Evolutionary conservation across 2,329 filamentous ascomycete species (phyloP), one percentile per base, ranked within the genome.

Genomic region (Aureobasidium pullulans): DNA sequence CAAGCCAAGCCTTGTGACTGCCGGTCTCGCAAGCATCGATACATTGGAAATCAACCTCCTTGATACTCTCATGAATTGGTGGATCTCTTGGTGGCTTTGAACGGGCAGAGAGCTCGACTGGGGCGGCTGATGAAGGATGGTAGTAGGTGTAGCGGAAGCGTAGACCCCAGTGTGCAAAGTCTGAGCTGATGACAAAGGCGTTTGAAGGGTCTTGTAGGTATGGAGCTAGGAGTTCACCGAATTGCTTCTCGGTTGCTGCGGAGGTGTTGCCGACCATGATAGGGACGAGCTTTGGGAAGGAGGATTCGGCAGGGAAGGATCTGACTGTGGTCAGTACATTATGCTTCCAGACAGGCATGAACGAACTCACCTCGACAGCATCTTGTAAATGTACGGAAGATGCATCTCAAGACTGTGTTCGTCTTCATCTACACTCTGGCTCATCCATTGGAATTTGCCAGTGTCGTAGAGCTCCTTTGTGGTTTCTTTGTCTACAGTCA

Each of bases 401-500:
- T 99, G 94, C 88, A 99, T 96, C 77, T 99, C 94, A 1, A 97
- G 81, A 54, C 90, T 96, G 74, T 99, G 94, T 73, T 99, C 94
- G 5, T 83, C 81, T 62, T 90, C 83, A 68, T 99, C 94, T 6
- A 84, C 78, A 4, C 76, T 68, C 16, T 72, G 74, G 1, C 81
- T 83, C 78, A 96, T 94, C 56, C 80, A 76, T 16, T 80, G 74
- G 70, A 88, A 88, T 59, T 78, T 75, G n/a, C 76, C 77, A 4
- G 79, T 82, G 44, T 72, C 67, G 56, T 78, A 69, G 16, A 90
- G 73, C 62, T 78, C 70, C 39, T 76, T 66, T 0, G 83, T 78
- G 0, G 81, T 79, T 4, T 76, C 74, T 7, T 70, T 75, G 69
- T 95, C 90, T 34, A 95, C 79, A 0, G 69, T 69, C 4, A 95